phyloP scores from a whole-genome alignment of 2,329 filamentous ascomycete species.

The Pochonia chlamydosporia region DNA sequence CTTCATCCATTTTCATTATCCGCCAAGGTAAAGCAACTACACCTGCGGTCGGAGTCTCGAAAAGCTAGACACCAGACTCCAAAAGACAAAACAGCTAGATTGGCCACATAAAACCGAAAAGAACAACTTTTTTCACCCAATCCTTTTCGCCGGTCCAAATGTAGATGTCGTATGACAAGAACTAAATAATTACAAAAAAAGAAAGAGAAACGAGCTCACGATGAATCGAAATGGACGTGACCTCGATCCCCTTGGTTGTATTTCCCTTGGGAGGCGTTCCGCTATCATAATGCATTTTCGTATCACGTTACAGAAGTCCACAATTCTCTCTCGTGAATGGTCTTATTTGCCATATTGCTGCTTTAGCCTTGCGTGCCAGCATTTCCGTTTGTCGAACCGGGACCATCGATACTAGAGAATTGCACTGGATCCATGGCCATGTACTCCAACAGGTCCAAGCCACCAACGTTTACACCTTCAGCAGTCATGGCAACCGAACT shows the following conservation, averaged over 20 bases:
- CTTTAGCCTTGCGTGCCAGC: background rate
- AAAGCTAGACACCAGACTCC: background rate
- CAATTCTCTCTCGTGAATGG: background rate
- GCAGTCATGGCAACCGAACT: conserved; percentile 59
- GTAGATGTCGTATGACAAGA: background rate
- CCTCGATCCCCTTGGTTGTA: too few species aligned
- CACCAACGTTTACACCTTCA: conserved; percentile 61
- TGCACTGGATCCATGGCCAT: conserved; percentile 55
- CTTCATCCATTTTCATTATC: too few species aligned
- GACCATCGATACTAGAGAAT: conserved; percentile 29
- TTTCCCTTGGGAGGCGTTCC: too few species aligned
- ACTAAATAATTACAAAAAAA: background rate
- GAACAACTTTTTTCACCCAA: background rate
- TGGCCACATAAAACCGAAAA: too few species aligned
- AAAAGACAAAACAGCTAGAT: too few species aligned
- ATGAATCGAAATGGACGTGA: too few species aligned
- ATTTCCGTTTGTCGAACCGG: conserved; percentile 12
- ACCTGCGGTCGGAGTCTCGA: background rate
- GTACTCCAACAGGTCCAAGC: conserved; percentile 61
- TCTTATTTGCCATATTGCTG: background rate
- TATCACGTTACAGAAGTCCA: background rate
- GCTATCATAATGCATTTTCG: background rate
- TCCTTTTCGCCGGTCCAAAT: background rate
- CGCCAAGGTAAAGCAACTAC: background rate
- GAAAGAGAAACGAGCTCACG: background rate